Evolutionary conservation across 169 alveolate species (phyloP).

Genomic region (Plasmodium vinckei): DNA sequence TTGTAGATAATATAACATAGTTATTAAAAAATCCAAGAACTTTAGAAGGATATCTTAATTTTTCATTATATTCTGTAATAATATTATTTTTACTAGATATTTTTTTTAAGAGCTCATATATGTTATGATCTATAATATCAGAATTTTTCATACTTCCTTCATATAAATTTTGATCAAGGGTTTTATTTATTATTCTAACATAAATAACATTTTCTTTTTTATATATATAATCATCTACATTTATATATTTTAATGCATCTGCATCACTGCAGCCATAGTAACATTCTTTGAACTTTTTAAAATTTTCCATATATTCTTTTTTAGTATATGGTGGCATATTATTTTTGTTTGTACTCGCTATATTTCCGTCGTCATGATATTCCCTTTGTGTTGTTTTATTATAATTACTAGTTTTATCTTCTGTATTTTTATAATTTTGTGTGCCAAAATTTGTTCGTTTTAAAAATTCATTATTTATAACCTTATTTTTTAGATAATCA

Average conservation of each 20-base stretch:
- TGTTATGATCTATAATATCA: constrained; percentile 22
- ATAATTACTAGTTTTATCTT: not conserved
- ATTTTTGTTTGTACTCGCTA: constrained; percentile 4
- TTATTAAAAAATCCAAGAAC: constrained; percentile 60
- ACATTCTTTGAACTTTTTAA: constrained; percentile 39
- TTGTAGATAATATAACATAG: constrained; percentile 63
- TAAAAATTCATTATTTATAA: constrained; percentile 32
- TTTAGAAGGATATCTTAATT: constrained; percentile 67
- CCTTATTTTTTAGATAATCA: constrained; percentile 73
- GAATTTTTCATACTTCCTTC: constrained; percentile 73
- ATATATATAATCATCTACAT: constrained; percentile 69
- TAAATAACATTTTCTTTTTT: constrained; percentile 62
- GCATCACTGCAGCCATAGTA: constrained; percentile 62
- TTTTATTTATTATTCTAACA: constrained; percentile 72
- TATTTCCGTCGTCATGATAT: not conserved
- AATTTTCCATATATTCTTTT: constrained; percentile 45
- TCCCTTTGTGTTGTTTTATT: constrained; percentile 11
- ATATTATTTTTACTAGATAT: constrained; percentile 37
- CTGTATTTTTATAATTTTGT: not conserved
- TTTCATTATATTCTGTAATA: constrained; percentile 12
- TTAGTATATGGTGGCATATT: not conserved
- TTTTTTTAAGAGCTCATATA: constrained; percentile 48
- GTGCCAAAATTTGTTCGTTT: not conserved
- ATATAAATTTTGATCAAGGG: constrained; percentile 49
- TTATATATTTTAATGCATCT: constrained; percentile 72